phyloP scores from a whole-genome alignment of 306 rosid genomes.

The Benincasa hispida region DNA sequence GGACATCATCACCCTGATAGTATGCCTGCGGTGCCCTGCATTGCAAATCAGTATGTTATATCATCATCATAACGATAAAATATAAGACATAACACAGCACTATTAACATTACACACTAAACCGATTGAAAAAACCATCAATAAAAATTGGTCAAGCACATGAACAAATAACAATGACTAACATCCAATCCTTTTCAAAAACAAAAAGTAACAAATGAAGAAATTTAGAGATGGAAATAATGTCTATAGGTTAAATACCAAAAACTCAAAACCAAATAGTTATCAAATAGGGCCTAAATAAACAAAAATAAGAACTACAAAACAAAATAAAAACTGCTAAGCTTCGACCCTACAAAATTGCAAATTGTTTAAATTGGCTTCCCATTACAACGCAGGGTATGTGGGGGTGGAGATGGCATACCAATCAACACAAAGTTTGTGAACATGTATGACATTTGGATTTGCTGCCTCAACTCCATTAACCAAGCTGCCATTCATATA shows the following conservation, averaged over 20 bases:
- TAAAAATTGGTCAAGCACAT: background rate
- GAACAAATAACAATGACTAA: background rate
- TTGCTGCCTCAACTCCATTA: slow-evolving; percentile 40
- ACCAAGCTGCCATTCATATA: slow-evolving; percentile 48
- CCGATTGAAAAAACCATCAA: background rate
- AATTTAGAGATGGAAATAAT: no score
- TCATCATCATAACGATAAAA: background rate
- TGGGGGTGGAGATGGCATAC: slow-evolving; percentile 24
- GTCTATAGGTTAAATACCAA: no score
- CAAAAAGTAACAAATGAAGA: background rate
- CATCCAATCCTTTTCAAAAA: background rate
- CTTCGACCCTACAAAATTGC: background rate
- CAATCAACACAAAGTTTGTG: slow-evolving; percentile 69
- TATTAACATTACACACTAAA: background rate
- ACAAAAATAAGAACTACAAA: background rate
- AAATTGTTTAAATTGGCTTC: background rate
- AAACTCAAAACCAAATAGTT: no score
- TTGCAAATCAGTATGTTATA: slow-evolving; percentile 12
- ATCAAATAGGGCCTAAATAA: no score
- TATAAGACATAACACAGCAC: background rate
- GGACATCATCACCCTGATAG: slow-evolving; percentile 38
- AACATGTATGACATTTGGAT: slow-evolving; percentile 54
- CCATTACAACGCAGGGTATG: background rate
- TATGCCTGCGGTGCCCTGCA: slow-evolving; percentile 90
- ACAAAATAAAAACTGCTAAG: background rate